Percentiles rank a stretch among this genome's conserved stretches.
Evolutionary conservation across 768 basidiomycete species (phyloP).

Genomic region (Pleurotus tuber-regium): DNA sequence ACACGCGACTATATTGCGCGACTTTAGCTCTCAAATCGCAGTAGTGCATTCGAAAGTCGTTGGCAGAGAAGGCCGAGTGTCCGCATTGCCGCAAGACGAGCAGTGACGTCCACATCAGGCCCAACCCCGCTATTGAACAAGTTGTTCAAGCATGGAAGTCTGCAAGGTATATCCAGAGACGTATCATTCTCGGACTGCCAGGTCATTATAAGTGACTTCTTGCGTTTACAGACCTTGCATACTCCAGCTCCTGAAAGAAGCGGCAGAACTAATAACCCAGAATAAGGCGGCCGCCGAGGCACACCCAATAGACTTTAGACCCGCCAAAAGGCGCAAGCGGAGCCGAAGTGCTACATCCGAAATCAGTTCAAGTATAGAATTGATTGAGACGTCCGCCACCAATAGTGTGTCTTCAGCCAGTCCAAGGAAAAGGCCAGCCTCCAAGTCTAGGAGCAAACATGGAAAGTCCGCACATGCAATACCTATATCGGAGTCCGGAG

Average conservation of each 20-base stretch:
- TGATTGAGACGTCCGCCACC: conserved; percentile 23
- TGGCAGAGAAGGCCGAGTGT: conserved; percentile 63
- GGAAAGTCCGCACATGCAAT: too few species aligned
- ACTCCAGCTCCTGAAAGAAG: conserved; percentile 37
- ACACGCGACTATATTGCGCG: not conserved
- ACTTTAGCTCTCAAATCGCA: conserved; percentile 1
- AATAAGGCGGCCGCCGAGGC: not conserved
- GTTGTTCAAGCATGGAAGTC: conserved; percentile 67
- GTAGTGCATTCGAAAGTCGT: conserved; percentile 68
- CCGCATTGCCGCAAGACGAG: conserved; percentile 63
- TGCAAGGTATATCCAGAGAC: conserved; percentile 49
- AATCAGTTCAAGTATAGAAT: conserved; percentile 25
- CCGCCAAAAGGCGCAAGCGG: conserved; percentile 35
- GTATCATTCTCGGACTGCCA: conserved; percentile 2
- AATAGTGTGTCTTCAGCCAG: too few species aligned
- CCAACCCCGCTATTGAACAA: conserved; percentile 70
- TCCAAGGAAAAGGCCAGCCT: too few species aligned
- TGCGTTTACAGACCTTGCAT: conserved; percentile 36
- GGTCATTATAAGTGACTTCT: not conserved
- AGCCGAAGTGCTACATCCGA: conserved; percentile 9
- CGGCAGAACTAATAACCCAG: conserved; percentile 17
- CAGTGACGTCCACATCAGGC: conserved; percentile 61
- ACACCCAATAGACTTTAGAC: conserved; percentile 13
- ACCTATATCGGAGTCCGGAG: too few species aligned
- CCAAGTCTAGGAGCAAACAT: too few species aligned